Percentiles rank a stretch among this genome's conserved stretches.
Evolutionary conservation across 148 eudicot genomes (phyloP).

Genomic region (Silene conica): DNA sequence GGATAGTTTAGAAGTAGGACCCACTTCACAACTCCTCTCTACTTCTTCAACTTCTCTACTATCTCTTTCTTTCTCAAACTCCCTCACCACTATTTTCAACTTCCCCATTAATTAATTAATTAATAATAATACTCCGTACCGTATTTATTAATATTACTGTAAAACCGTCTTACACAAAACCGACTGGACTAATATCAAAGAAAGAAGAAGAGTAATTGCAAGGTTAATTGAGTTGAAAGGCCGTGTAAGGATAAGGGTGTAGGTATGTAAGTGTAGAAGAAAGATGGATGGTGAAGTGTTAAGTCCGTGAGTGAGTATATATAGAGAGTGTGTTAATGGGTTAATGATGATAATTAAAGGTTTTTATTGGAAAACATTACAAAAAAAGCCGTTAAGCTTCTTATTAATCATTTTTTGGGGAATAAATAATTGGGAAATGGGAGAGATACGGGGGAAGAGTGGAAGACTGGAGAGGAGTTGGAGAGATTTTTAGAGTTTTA

Average conservation of each 20-base stretch:
- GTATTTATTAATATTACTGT: too few relatives aligned
- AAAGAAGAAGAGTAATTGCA: too few relatives aligned
- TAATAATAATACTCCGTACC: too few relatives aligned
- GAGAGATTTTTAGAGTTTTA: not conserved
- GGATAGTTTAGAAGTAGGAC: slow-evolving; percentile 67
- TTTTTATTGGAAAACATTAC: not conserved
- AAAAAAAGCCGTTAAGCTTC: not conserved
- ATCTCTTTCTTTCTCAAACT: slow-evolving; percentile 47
- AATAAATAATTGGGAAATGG: not conserved
- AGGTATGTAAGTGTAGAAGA: not conserved
- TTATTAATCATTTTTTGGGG: slow-evolving; percentile 3
- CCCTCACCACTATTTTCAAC: slow-evolving; percentile 50
- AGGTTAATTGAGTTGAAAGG: not conserved
- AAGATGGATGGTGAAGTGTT: not conserved
- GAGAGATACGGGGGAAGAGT: not conserved
- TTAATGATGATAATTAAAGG: not conserved
- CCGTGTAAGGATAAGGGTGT: not conserved
- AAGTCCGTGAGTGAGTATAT: not conserved
- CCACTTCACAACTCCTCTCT: slow-evolving; percentile 80
- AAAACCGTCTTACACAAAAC: not conserved
- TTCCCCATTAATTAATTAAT: not conserved
- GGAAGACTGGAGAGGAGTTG: slow-evolving; percentile 7
- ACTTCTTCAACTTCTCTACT: slow-evolving; percentile 51
- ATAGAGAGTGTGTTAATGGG: not conserved
- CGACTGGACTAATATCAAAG: too few relatives aligned